Base-by-base conservation (phyloP, 768 basidiomycete genomes). In the Boletus sp. region DNA sequence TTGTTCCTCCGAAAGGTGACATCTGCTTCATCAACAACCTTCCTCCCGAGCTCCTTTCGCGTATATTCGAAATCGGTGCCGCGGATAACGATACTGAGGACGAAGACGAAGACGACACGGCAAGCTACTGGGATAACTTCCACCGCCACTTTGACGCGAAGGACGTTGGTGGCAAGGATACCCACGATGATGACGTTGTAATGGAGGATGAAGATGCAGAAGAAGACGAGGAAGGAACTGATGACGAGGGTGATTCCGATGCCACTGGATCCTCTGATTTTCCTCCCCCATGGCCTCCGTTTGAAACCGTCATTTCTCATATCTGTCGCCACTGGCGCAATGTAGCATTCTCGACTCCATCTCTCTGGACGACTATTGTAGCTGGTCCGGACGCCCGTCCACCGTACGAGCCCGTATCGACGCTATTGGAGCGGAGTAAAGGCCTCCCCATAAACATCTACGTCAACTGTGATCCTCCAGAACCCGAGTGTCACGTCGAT, bases 301-400 rank as follows among this genome's bases (percentile, higher is more conserved):
- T 84, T 65, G 78, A 80, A 60, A 71, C 84, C 30, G 72, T 84
- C 61, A 83, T 79, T 14, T 85, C 85, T 17, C 85, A 85, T 61
- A 80, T 86, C 10, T 87, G 85, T 67, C 71, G 63, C 28, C 81
- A 78, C 55, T 87, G 86, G 86, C 82, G 85, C 47, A 71, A 70
- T 36, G 61, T 78, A 2, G 80, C 84, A 4, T 53, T 87, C 30
- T 77, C 78, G 32, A 80, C 80, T 0, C 81, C 84, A 1, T 71
- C 73, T 9, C 75, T 88, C 17, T 89, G 86, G 86, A 80, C 80
- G 11, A 68, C 56, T 32, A 72, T 88, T 42, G 9, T 7, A 1
- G 51, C 71, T 18, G 14, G 24, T 20, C 42, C 47, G 5, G 41
- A 58, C 5, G 70, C 73, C 37, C 74, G 68, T 28, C 70, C 75